Base-by-base conservation (phyloP, 352 stramenopile species). In the Phytophthora pseudosyringae region DNA sequence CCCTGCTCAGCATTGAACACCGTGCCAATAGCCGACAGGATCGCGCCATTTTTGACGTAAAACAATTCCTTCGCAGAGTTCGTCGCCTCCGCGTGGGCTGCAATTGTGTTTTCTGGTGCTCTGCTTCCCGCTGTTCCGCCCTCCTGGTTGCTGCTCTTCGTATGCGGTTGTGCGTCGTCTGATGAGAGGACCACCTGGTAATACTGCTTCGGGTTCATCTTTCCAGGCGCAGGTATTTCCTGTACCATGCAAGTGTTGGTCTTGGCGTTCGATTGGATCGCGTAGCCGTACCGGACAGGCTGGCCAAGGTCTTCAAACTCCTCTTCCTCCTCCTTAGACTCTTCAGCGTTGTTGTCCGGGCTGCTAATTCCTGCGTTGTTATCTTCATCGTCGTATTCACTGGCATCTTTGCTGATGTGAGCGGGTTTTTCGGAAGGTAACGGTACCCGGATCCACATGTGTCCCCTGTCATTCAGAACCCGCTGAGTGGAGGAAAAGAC, bases 201-300 rank as follows among this genome's bases (percentile, higher is more conserved):
- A 32, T 79, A 83, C 45, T 87, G 69, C 46, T 75, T 79, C n/a
- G 79, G 72, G 10, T 69, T 63, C 74, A 89, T 79, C 32, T 91
- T 91, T 1, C 78, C 70, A 6, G 84, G 78, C 1, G 67, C 13
- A 10, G 78, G 54, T 32, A 93, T 89, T 61, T 93, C 85, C 46
- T 88, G 81, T 1, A 93, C 73, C 79, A 93, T 87, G 44, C 81
- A 90, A 7, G 76, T 73, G 39, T 93, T 93, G 2, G 80, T 91
- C 69, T 89, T 90, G 36, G 83, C 81, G 43, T 89, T 90, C 12
- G 79, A 89, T 64, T 91, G 84, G 48, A 93, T 87, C n/a, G 66
- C 81, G 31, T 87, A 93, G 26, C 81, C 84, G 32, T 88, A 92
- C 35, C 48, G 69, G 1, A 77, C 46, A 5, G 54, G 26, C 35